These are phyloP conservation scores for Tetracladium setigerum DNA, from an alignment of 495 filamentous ascomycete genomes.

Conservation along the genomic window DNA sequence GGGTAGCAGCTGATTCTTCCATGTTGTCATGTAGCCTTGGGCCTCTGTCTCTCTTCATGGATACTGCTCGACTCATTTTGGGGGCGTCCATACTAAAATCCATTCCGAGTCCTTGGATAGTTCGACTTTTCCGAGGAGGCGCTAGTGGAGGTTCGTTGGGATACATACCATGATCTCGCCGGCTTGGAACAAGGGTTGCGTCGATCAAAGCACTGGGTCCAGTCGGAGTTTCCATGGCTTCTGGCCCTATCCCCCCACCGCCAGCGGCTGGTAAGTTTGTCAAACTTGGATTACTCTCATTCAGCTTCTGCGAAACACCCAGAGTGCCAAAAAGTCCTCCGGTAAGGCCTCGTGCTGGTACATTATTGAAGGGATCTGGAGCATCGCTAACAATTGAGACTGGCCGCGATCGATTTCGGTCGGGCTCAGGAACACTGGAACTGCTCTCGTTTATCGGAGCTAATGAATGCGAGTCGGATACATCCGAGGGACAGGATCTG, in stretches of 20 bases:
- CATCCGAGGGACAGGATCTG: slow-evolving; percentile 9
- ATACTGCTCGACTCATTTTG: slow-evolving; percentile 19
- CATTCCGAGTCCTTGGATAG: slow-evolving; percentile 20
- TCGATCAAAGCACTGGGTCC: slow-evolving; percentile 22
- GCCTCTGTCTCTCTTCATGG: slow-evolving; percentile 10
- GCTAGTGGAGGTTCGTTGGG: slow-evolving; percentile 23
- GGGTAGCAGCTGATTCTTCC: slow-evolving; percentile 16
- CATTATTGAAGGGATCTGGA: slow-evolving; percentile 25
- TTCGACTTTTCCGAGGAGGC: slow-evolving; percentile 17
- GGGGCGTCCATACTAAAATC: slow-evolving; percentile 21
- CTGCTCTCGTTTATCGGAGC: slow-evolving; percentile 4
- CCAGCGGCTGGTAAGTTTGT: slow-evolving; percentile 23
- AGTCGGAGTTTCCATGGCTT: slow-evolving; percentile 29
- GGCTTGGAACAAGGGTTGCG: slow-evolving; percentile 8
- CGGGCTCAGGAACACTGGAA: slow-evolving; percentile 12
- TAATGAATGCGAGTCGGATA: slow-evolving; percentile 7
- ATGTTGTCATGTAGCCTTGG: slow-evolving; percentile 11
- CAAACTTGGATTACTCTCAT: slow-evolving; percentile 34
- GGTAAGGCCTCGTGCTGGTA: slow-evolving; percentile 13
- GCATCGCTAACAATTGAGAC: slow-evolving; percentile 12
- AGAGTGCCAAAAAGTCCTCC: slow-evolving; percentile 38
- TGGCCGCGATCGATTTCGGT: slow-evolving; percentile 15
- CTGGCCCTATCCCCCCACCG: slow-evolving; percentile 22
- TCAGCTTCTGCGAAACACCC: slow-evolving; percentile 50
- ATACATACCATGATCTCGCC: slow-evolving; percentile 18